A percentile compares a stretch with the other conserved stretches of the same genome.
phyloP scores from a whole-genome alignment of 2,329 filamentous ascomycete species.

The Chrysoporthe puriensis region DNA sequence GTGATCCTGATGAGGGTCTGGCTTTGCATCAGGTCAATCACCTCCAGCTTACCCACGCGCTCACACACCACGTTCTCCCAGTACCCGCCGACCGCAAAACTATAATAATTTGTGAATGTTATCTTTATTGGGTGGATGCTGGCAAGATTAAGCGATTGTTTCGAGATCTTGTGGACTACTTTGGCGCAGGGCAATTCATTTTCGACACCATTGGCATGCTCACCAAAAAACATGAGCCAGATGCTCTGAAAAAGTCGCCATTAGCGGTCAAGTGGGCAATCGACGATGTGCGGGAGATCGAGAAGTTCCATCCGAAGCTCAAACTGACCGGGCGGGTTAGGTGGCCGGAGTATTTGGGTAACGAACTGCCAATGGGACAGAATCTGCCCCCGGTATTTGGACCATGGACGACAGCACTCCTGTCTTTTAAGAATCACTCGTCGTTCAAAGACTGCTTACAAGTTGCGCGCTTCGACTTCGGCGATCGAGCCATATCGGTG shows the following conservation, averaged over 20 bases:
- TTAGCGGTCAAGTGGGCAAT: slow-evolving; percentile 15
- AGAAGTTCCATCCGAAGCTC: slow-evolving; percentile 15
- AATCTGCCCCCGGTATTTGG: slow-evolving; percentile 16
- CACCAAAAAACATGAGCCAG: background rate
- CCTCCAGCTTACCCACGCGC: too few relatives aligned
- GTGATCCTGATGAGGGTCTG: background rate
- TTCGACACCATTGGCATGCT: slow-evolving; percentile 22
- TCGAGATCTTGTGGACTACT: slow-evolving; percentile 16
- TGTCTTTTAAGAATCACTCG: slow-evolving; percentile 9
- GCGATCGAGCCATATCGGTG: background rate
- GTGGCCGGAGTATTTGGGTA: slow-evolving; percentile 23
- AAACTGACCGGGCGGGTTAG: slow-evolving; percentile 13
- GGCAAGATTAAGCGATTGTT: slow-evolving; percentile 15
- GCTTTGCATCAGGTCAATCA: background rate
- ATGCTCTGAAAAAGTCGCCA: background rate
- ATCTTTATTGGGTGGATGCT: slow-evolving; percentile 11
- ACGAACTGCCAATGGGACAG: slow-evolving; percentile 7
- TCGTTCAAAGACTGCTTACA: slow-evolving; percentile 10
- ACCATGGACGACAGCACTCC: slow-evolving; percentile 20
- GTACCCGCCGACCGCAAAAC: slow-evolving; percentile 23
- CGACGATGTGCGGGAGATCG: slow-evolving; percentile 16
- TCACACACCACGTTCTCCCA: background rate
- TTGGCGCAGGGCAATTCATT: slow-evolving; percentile 18
- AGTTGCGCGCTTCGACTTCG: slow-evolving; percentile 5
- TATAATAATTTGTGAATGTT: slow-evolving; percentile 23